Conservation (phyloP, 208 protist genomes). For the Leishmania martiniquensis region DNA sequence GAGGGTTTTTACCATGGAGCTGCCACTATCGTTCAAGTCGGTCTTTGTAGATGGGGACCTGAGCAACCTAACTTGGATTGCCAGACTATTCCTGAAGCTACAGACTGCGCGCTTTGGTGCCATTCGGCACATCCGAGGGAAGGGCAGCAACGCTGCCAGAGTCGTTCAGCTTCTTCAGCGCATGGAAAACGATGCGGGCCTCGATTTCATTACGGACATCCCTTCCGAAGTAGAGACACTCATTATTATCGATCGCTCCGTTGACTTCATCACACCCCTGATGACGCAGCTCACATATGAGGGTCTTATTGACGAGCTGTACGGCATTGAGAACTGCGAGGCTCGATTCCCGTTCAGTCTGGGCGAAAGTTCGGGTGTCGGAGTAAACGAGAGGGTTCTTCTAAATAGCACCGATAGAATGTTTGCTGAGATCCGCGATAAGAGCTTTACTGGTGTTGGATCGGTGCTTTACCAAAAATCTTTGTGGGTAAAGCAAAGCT, state of each 20-base stretch:
- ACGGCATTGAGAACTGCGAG: constrained; percentile 59
- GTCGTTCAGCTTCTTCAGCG: constrained; percentile 68
- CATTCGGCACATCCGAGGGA: constrained; percentile 60
- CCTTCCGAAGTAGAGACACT: constrained; percentile 71
- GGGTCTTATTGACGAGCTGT: constrained; percentile 89
- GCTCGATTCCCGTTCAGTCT: constrained; percentile 75
- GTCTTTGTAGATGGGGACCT: constrained; percentile 80
- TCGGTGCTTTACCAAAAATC: constrained; percentile 84
- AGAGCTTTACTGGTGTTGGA: constrained; percentile 76
- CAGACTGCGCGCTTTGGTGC: constrained; percentile 72
- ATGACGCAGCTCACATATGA: constrained; percentile 93
- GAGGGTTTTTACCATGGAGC: constrained; percentile 78
- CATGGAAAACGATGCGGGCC: constrained; percentile 76
- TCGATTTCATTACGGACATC: constrained; percentile 50
- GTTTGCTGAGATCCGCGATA: constrained; percentile 83
- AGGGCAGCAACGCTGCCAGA: constrained; percentile 57
- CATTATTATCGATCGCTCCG: constrained; percentile 78
- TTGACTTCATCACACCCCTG: constrained; percentile 85
- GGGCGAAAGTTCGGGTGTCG: constrained; percentile 44
- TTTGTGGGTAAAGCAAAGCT: constrained; percentile 84
- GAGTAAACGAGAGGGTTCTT: constrained; percentile 29
- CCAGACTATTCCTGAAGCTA: constrained; percentile 83
- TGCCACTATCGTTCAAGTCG: constrained; percentile 66
- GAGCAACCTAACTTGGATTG: constrained; percentile 66
- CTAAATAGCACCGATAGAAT: constrained; percentile 69